phyloP scores from a whole-genome alignment of 2,329 filamentous ascomycete species.

The Onygena corvina region DNA sequence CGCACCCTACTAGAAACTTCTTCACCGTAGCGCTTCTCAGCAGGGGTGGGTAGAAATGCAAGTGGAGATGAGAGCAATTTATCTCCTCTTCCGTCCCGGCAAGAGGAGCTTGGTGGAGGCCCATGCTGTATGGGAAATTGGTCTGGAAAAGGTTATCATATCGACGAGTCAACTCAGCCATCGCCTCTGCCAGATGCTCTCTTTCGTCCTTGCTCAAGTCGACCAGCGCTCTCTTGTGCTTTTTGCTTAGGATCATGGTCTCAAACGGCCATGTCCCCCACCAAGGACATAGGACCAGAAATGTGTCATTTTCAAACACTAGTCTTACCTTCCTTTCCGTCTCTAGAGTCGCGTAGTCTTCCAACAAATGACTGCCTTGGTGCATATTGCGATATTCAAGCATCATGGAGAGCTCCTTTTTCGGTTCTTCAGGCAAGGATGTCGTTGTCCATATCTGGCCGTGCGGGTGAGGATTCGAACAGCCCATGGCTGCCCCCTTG shows the following conservation, averaged over 20 bases:
- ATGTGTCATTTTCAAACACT: conserved; percentile 75
- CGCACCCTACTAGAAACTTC: conserved; percentile 80
- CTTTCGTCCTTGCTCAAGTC: conserved; percentile 65
- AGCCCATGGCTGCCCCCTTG: conserved; percentile 95
- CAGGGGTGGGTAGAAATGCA: conserved; percentile 95
- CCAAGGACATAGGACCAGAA: conserved; percentile 87
- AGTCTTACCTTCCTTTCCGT: conserved; percentile 69
- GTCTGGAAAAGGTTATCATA: conserved; percentile 98
- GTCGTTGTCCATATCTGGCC: conserved; percentile 95
- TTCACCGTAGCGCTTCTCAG: conserved; percentile 84
- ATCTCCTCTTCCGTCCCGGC: conserved; percentile 70
- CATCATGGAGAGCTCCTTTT: conserved; percentile 65
- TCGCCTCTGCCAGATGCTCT: conserved; percentile 62
- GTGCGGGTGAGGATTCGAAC: conserved; percentile 95
- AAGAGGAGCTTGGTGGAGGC: conserved; percentile 88
- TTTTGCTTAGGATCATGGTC: conserved; percentile 74
- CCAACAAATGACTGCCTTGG: conserved; percentile 61
- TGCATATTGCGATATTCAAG: conserved; percentile 64
- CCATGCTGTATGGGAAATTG: conserved; percentile 92
- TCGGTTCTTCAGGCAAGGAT: conserved; percentile 77
- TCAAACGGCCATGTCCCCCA: conserved; percentile 98
- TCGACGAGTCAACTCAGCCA: conserved; percentile 76
- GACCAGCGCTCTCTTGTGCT: conserved; percentile 71
- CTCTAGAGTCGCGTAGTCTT: conserved; percentile 78
- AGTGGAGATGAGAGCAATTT: conserved; percentile 79